Evolutionary conservation across 2,329 filamentous ascomycete species (phyloP).

Genomic region (Podosphaera fusca): DNA sequence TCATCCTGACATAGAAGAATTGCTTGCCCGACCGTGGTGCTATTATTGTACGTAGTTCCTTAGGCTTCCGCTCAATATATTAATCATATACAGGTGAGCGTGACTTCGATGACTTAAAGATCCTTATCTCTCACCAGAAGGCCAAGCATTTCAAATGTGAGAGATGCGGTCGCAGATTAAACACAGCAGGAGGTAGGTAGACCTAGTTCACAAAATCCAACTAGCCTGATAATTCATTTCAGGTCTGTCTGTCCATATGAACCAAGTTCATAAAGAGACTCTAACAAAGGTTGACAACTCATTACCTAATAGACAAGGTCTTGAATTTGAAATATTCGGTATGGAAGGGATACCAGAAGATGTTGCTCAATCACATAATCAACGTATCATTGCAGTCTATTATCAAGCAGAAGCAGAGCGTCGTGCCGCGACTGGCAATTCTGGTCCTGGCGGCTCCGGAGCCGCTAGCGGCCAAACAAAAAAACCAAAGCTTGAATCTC

Average conservation of each 20-base stretch:
- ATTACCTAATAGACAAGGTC: slow-evolving; percentile 58
- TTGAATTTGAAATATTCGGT: slow-evolving; percentile 91
- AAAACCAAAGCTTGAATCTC: slow-evolving; percentile 49
- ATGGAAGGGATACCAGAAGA: slow-evolving; percentile 93
- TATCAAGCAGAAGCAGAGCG: slow-evolving; percentile 70
- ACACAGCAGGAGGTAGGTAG: slow-evolving; percentile 70
- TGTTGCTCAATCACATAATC: slow-evolving; percentile 59
- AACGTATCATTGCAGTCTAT: slow-evolving; percentile 65
- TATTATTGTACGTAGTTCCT: slow-evolving; percentile 53
- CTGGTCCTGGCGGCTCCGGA: slow-evolving; percentile 34
- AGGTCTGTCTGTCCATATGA: slow-evolving; percentile 94
- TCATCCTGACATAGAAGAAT: slow-evolving; percentile 68
- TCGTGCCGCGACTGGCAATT: slow-evolving; percentile 63
- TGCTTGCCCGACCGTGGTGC: slow-evolving; percentile 78
- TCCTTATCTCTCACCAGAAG: slow-evolving; percentile 91
- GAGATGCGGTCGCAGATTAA: slow-evolving; percentile 64
- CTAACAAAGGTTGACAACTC: slow-evolving; percentile 79
- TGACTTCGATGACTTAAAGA: slow-evolving; percentile 93
- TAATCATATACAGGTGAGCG: slow-evolving; percentile 39
- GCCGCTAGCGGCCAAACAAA: slow-evolving; percentile 41
- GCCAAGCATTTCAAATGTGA: slow-evolving; percentile 99
- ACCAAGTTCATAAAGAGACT: slow-evolving; percentile 92
- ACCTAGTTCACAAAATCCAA: neutral
- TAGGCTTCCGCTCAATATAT: neutral
- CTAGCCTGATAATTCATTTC: slow-evolving; percentile 3